Conservation (phyloP, 257 asterid species). For the Solanum tarapatanum region DNA sequence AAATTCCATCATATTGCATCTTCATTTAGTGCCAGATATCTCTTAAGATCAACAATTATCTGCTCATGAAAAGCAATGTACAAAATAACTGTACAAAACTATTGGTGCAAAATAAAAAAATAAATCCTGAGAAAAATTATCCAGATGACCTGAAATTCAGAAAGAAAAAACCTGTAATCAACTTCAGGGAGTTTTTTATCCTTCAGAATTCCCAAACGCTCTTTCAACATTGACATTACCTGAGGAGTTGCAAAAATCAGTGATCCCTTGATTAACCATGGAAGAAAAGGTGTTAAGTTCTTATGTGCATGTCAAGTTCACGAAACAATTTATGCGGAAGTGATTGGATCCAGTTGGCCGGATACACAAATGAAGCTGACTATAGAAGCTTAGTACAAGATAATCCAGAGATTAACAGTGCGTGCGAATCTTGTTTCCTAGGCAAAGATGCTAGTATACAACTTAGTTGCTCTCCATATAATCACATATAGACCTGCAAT, state of each 20-base stretch:
- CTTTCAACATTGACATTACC: conserved; percentile 76
- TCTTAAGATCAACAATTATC: not conserved
- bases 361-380: not conserved
- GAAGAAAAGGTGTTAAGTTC: not conserved
- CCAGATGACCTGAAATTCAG: not conserved
- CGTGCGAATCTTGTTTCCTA: not conserved
- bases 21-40: not conserved
- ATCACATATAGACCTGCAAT: not conserved
- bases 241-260: conserved; percentile 16
- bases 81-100: not conserved
- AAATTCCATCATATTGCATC: not conserved
- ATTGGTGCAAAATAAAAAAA: not conserved
- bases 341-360: not conserved
- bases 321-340: not conserved
- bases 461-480: not conserved
- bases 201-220: conserved; percentile 57
- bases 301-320: not conserved
- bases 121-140: not conserved
- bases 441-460: not conserved
- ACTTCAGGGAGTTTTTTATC: conserved; percentile 65
- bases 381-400: not conserved
- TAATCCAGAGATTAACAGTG: not conserved
- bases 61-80: not conserved
- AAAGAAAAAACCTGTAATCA: conserved; percentile 54
- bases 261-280: not conserved